Percentiles rank a stretch among this genome's conserved stretches.
Conservation (phyloP, 768 basidiomycete genomes). For the Terana coerulea region DNA sequence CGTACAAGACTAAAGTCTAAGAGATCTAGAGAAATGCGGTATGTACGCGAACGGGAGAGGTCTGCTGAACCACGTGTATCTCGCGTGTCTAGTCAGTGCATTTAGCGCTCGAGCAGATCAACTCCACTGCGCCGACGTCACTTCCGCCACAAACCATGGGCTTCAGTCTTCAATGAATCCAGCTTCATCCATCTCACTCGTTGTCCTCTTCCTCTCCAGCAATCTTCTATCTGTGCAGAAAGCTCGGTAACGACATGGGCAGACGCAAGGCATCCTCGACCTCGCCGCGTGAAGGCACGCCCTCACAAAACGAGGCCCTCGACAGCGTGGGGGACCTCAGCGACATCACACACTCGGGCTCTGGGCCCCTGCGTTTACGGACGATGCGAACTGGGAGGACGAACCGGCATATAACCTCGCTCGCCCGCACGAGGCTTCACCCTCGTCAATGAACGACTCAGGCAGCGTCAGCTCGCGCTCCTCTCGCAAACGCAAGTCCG, state of each 20-base stretch:
- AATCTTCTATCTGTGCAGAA: not conserved
- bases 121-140: too few species aligned
- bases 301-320: not conserved
- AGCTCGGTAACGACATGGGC: not conserved
- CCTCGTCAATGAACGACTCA: not conserved
- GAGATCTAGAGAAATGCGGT: too few species aligned
- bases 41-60: too few species aligned
- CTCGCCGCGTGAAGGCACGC: not conserved
- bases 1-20: too few species aligned
- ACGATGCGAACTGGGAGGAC: constrained; percentile 13
- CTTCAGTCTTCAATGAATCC: too few species aligned
- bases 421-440: constrained; percentile 10
- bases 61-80: too few species aligned
- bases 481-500: constrained; percentile 11
- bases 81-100: too few species aligned
- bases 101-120: too few species aligned
- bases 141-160: too few species aligned
- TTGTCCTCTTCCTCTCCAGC: not conserved
- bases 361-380: not conserved
- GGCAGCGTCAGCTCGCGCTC: not conserved
- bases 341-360: not conserved
- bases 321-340: not conserved
- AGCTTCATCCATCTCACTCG: too few species aligned
- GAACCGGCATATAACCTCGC: constrained; percentile 15
- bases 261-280: not conserved